Conservation (phyloP, 768 basidiomycete species). For the Amanita thiersii region DNA sequence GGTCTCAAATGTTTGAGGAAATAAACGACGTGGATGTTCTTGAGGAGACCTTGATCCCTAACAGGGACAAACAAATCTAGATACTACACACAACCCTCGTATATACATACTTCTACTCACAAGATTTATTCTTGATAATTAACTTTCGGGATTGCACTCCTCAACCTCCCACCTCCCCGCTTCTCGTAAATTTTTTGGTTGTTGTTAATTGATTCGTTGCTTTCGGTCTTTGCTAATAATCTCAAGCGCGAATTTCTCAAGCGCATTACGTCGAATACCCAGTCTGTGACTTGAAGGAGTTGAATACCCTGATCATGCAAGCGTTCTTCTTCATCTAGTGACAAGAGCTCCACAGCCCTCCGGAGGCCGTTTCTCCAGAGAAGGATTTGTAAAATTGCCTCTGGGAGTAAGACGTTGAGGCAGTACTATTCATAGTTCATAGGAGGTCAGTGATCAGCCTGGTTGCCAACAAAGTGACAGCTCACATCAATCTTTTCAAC, state of each 20-base stretch:
- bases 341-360: slow-evolving; percentile 36
- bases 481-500: slow-evolving; percentile 48
- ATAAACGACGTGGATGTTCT: no score
- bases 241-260: slow-evolving; percentile 26
- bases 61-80: slow-evolving; percentile 1
- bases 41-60: neutral
- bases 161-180: slow-evolving; percentile 16
- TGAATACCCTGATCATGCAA: slow-evolving; percentile 42
- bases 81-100: neutral
- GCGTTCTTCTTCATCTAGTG: slow-evolving; percentile 43
- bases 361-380: slow-evolving; percentile 64
- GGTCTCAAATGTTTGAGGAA: slow-evolving; percentile 1
- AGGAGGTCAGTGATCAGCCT: neutral
- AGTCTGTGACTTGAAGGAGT: slow-evolving; percentile 49
- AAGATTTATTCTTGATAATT: slow-evolving; percentile 23
- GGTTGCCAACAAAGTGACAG: neutral
- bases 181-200: slow-evolving; percentile 9
- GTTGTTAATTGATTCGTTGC: slow-evolving; percentile 7
- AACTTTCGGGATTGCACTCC: slow-evolving; percentile 15
- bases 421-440: slow-evolving; percentile 48
- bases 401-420: slow-evolving; percentile 61
- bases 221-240: slow-evolving; percentile 11
- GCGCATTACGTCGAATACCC: slow-evolving; percentile 58
- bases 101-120: neutral
- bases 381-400: slow-evolving; percentile 64